Conservation (phyloP, 768 basidiomycete species). For the Dentipellis sp. region DNA sequence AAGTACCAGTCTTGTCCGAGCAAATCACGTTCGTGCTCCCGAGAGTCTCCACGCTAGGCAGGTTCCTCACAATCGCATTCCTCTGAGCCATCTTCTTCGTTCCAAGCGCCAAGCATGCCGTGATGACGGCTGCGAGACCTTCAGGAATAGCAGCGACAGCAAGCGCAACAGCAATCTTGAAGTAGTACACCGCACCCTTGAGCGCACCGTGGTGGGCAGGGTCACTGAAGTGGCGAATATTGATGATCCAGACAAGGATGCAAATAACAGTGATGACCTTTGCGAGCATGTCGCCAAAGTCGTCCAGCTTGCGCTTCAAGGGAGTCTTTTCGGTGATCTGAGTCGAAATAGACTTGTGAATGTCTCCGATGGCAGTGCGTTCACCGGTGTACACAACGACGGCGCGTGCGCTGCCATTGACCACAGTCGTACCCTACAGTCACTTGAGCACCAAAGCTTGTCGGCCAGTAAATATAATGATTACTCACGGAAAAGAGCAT, state of each 20-base stretch:
- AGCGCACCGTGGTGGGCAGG: constrained; percentile 85
- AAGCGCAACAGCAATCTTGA: constrained; percentile 97
- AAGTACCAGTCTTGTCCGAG: constrained; percentile 95
- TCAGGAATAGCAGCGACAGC: constrained; percentile 99
- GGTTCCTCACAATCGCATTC: constrained; percentile 93
- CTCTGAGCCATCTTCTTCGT: constrained; percentile 99
- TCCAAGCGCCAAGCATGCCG: constrained; percentile 90
- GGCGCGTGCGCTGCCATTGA: constrained; percentile 84
- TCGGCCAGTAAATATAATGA: neutral
- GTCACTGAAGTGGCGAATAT: constrained; percentile 93
- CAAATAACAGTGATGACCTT: constrained; percentile 98
- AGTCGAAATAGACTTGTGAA: constrained; percentile 91
- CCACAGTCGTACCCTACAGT: constrained; percentile 84
- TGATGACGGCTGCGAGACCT: constrained; percentile 97
- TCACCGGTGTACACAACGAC: constrained; percentile 83
- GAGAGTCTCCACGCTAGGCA: constrained; percentile 95
- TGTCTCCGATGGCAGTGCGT: constrained; percentile 90
- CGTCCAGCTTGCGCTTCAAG: constrained; percentile 93
- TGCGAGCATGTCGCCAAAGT: constrained; percentile 95
- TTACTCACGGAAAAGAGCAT: constrained; percentile 81
- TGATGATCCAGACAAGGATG: constrained; percentile 96
- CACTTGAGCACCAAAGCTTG: neutral
- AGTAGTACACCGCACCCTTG: constrained; percentile 96
- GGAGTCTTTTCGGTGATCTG: constrained; percentile 96
- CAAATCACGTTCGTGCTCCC: constrained; percentile 99